Evolutionary conservation across 75 land plant species (phyloP).

Genomic region (Picea sitchensis): DNA sequence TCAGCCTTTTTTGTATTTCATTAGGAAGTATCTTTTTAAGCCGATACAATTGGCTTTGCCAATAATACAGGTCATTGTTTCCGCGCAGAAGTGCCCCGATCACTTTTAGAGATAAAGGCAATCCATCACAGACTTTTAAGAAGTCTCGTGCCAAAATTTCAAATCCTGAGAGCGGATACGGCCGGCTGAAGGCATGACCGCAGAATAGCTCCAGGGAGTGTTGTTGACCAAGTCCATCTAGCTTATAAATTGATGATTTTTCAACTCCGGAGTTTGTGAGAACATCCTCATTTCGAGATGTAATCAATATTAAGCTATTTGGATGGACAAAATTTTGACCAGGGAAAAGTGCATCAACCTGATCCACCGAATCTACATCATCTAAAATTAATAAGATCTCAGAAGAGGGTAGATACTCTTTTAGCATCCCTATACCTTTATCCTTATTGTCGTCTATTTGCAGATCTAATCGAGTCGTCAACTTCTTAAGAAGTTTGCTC

Average conservation of each 20-base stretch:
- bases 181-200: conserved; percentile 16
- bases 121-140: conserved; percentile 16
- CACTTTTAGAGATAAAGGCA: conserved; percentile 17
- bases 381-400: neutral
- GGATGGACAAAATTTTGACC: neutral
- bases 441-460: neutral
- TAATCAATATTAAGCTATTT: neutral
- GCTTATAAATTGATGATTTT: neutral
- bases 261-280: neutral
- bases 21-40: neutral
- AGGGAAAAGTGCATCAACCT: neutral
- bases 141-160: conserved; percentile 7
- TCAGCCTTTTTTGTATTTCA: conserved; percentile 4
- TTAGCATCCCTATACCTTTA: neutral
- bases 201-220: conserved; percentile 13
- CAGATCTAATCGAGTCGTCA: neutral
- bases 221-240: neutral
- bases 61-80: conserved; percentile 1
- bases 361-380: neutral
- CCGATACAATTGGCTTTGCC: neutral
- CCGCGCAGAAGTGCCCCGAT: conserved; percentile 13
- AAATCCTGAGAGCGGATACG: neutral
- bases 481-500: neutral
- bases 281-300: conserved; percentile 10
- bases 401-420: neutral